Conservation (phyloP, 257 asterid species). For the Cruciata laevipes region DNA sequence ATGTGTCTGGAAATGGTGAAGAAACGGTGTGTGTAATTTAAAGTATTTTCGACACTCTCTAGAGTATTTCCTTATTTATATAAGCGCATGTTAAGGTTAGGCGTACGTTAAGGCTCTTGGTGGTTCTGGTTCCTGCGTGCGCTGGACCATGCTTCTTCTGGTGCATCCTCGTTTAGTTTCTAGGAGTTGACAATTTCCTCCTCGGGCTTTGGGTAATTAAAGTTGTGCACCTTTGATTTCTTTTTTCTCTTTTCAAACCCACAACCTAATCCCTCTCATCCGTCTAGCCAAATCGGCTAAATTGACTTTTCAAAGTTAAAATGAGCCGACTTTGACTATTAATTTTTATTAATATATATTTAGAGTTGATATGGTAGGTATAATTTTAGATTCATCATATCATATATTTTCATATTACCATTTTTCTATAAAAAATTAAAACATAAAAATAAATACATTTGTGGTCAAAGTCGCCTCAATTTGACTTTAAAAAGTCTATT, state of each 20-base stretch:
- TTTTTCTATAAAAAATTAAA: too few species aligned
- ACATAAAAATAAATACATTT: too few species aligned
- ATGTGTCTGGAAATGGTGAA: not conserved
- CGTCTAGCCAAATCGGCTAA: too few species aligned
- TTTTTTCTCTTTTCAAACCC: not conserved
- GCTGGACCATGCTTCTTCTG: slow-evolving; percentile 21
- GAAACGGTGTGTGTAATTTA: slow-evolving; percentile 16
- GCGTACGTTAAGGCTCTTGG: slow-evolving; percentile 21
- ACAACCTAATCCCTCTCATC: too few species aligned
- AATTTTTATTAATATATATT: too few species aligned
- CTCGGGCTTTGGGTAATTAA: not conserved
- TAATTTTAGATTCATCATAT: too few species aligned
- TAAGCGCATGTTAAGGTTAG: slow-evolving; percentile 31
- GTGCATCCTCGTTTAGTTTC: slow-evolving; percentile 18
- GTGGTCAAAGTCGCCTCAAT: too few species aligned
- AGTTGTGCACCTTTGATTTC: not conserved
- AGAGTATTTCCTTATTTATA: slow-evolving; percentile 1
- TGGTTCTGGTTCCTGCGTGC: slow-evolving; percentile 26
- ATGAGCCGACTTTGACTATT: too few species aligned
- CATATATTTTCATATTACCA: too few species aligned
- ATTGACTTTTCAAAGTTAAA: too few species aligned
- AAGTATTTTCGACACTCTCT: not conserved
- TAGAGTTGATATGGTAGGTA: too few species aligned
- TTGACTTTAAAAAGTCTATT: too few species aligned
- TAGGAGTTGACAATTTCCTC: not conserved